Evolutionary conservation across 2,329 filamentous ascomycete species (phyloP).

Genomic region (Tolypocladium ovalisporum): DNA sequence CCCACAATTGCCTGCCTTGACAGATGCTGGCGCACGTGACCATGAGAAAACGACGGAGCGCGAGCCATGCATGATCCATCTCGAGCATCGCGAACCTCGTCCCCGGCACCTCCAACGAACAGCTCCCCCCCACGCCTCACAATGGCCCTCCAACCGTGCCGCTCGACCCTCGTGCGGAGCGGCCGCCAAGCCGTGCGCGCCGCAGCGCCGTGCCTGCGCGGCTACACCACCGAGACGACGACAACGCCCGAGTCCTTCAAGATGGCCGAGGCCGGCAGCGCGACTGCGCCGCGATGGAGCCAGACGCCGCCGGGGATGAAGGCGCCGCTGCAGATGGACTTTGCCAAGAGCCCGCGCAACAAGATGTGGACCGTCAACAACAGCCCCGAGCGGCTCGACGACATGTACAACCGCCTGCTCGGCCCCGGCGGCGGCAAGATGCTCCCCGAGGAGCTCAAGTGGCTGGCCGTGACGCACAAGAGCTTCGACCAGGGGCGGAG

Average conservation of each 20-base stretch:
- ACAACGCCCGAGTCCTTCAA: constrained; percentile 16
- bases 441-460: constrained; percentile 86
- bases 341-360: constrained; percentile 39
- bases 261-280: constrained; percentile 4
- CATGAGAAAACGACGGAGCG: neutral
- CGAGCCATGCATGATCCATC: neutral
- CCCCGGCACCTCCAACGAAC: neutral
- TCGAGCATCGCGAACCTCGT: neutral
- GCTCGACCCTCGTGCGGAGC: constrained; percentile 15
- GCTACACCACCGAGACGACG: constrained; percentile 16
- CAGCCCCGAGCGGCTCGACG: constrained; percentile 62
- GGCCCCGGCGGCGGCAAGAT: constrained; percentile 61
- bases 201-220: constrained; percentile 13
- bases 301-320: constrained; percentile 61
- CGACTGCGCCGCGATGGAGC: constrained; percentile 51
- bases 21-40: neutral
- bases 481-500: constrained; percentile 92
- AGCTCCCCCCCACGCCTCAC: constrained; percentile 1
- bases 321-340: constrained; percentile 54
- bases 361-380: constrained; percentile 61
- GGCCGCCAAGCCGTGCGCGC: constrained; percentile 12
- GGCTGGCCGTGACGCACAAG: constrained; percentile 95
- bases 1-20: neutral
- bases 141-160: constrained; percentile 24
- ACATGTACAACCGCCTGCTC: constrained; percentile 66